phyloP scores from a whole-genome alignment of 75 land plant species.

The Pseudotsuga menziesii region DNA sequence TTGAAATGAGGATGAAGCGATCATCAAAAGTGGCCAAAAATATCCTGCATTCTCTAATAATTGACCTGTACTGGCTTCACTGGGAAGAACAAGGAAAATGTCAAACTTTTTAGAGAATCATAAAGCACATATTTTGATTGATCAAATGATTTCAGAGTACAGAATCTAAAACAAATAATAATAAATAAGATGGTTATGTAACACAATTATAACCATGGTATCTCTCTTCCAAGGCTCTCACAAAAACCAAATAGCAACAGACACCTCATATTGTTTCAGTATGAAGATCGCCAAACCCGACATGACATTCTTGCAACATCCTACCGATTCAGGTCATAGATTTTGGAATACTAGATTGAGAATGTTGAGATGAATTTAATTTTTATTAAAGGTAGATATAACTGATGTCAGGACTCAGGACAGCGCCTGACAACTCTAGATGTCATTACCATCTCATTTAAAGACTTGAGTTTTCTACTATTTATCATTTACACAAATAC shows the following conservation, averaged over 20 bases:
- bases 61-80: constrained; percentile 51
- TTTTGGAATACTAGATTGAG: background rate
- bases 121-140: background rate
- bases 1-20: constrained; percentile 71
- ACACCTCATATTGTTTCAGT: no score
- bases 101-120: background rate
- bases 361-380: background rate
- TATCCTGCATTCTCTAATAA: constrained; percentile 42
- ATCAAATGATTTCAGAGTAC: background rate
- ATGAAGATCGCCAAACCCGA: background rate
- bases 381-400: background rate
- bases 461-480: no score
- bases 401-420: no score
- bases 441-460: no score
- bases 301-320: background rate
- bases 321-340: background rate
- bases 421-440: no score
- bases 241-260: background rate
- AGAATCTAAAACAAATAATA: background rate
- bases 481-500: no score
- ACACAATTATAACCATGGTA: background rate
- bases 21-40: constrained; percentile 81
- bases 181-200: background rate
- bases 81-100: constrained; percentile 15
- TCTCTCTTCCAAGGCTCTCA: background rate